Evolutionary conservation across 148 eudicot species (phyloP).

Genomic region (Rhododendron kiyosumense): DNA sequence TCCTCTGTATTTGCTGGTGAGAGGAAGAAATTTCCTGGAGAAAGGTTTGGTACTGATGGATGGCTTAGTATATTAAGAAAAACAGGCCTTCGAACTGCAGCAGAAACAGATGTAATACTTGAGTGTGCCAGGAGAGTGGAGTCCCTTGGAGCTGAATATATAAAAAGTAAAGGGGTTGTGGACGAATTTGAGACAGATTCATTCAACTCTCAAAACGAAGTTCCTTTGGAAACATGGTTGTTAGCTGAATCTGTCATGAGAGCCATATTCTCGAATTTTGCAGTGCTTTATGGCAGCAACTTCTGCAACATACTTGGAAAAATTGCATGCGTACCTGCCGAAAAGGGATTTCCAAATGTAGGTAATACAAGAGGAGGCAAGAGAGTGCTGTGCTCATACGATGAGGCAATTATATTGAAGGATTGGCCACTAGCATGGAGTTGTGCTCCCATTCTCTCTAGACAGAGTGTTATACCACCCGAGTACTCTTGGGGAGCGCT

Average conservation of each 20-base stretch:
- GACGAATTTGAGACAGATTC: slow-evolving; percentile 55
- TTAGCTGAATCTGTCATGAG: slow-evolving; percentile 78
- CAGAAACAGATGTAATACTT: slow-evolving; percentile 79
- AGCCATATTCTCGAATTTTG: slow-evolving; percentile 85
- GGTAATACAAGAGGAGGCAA: slow-evolving; percentile 85
- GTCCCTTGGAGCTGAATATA: slow-evolving; percentile 65
- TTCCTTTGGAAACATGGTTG: slow-evolving; percentile 73
- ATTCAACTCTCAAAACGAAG: slow-evolving; percentile 44
- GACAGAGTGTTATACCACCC: slow-evolving; percentile 75
- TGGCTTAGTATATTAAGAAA: slow-evolving; percentile 85
- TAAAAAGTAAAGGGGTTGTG: slow-evolving; percentile 35
- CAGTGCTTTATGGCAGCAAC: slow-evolving; percentile 80
- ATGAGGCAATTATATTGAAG: slow-evolving; percentile 75
- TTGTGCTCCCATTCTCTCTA: slow-evolving; percentile 74
- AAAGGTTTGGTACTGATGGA: slow-evolving; percentile 68
- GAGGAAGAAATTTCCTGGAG: slow-evolving; percentile 85
- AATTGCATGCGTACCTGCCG: slow-evolving; percentile 88
- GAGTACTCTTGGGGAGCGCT: slow-evolving; percentile 96
- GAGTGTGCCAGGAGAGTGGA: slow-evolving; percentile 93
- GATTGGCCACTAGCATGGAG: slow-evolving; percentile 99
- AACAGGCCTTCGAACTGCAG: slow-evolving; percentile 67
- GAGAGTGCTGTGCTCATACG: slow-evolving; percentile 80
- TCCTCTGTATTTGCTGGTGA: slow-evolving; percentile 84
- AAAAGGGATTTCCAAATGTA: slow-evolving; percentile 84
- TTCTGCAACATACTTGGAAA: slow-evolving; percentile 83